These are phyloP conservation scores for Haplosporangium gracile DNA, from an alignment of 192 early-diverging fungal genomes.

Conservation along the genomic window DNA sequence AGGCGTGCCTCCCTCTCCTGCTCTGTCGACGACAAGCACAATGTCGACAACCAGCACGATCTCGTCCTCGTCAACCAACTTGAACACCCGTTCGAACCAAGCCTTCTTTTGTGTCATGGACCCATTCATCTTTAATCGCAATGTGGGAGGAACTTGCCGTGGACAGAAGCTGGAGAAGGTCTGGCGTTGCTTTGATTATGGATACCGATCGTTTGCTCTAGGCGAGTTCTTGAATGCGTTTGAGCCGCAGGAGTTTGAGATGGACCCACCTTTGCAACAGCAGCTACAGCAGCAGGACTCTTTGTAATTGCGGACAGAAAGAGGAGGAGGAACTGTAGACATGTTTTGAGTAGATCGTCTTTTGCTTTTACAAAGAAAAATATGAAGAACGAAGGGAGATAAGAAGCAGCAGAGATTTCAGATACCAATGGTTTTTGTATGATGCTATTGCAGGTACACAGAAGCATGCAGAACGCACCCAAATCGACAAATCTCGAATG, in stretches of 20 bases:
- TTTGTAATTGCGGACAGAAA: background rate
- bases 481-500: too few species aligned
- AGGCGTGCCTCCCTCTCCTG: background rate
- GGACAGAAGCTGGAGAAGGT: conserved; percentile 31
- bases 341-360: background rate
- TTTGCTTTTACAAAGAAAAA: background rate
- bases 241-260: conserved; percentile 9
- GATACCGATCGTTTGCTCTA: conserved; percentile 26
- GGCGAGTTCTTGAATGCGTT: conserved; percentile 23
- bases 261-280: background rate
- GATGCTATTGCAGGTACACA: too few species aligned
- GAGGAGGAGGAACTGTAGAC: background rate
- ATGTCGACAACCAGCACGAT: background rate
- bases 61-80: background rate
- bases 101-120: conserved; percentile 45
- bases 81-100: background rate
- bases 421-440: too few species aligned
- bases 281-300: background rate
- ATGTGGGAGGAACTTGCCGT: conserved; percentile 37
- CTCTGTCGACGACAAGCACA: background rate
- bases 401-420: background rate
- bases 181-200: conserved; percentile 47
- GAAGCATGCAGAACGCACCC: too few species aligned
- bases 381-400: background rate
- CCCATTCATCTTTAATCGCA: conserved; percentile 30